These are phyloP conservation scores for Psilocybe sp. DNA, from an alignment of 768 basidiomycete species.

Conservation along the genomic window DNA sequence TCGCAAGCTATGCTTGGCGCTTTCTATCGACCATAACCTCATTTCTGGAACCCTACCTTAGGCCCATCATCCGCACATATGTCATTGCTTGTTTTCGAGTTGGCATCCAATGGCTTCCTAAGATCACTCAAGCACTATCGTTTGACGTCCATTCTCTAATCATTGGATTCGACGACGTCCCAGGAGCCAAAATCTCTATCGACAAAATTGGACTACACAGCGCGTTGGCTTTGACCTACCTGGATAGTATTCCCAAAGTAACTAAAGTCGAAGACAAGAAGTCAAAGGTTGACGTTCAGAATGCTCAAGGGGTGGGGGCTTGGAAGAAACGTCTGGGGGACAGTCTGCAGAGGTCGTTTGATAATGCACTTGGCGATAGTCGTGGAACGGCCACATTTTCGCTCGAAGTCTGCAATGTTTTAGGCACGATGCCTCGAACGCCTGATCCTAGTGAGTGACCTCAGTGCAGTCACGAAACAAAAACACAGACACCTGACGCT, in stretches of 20 bases:
- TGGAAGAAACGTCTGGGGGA: conserved; percentile 61
- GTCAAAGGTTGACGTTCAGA: conserved; percentile 20
- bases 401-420: conserved; percentile 45
- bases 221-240: conserved; percentile 51
- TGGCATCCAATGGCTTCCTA: conserved; percentile 64
- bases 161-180: conserved; percentile 48
- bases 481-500: background rate
- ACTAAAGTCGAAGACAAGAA: conserved; percentile 15
- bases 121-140: conserved; percentile 61
- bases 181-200: conserved; percentile 49
- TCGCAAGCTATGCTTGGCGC: conserved; percentile 37
- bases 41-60: conserved; percentile 54
- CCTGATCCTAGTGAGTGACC: conserved; percentile 27
- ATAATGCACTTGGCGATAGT: conserved; percentile 64
- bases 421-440: conserved; percentile 35
- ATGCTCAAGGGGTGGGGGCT: conserved; percentile 50
- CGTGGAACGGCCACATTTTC: conserved; percentile 53
- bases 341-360: conserved; percentile 63
- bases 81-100: conserved; percentile 55
- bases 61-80: conserved; percentile 56
- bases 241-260: conserved; percentile 34
- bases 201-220: conserved; percentile 52
- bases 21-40: conserved; percentile 38
- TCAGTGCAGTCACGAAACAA: conserved; percentile 1
- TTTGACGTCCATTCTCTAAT: conserved; percentile 61